Evolutionary conservation across 495 filamentous ascomycete genomes (phyloP), one percentile per base, ranked within the genome.

Genomic region (Penicillium odoratum): DNA sequence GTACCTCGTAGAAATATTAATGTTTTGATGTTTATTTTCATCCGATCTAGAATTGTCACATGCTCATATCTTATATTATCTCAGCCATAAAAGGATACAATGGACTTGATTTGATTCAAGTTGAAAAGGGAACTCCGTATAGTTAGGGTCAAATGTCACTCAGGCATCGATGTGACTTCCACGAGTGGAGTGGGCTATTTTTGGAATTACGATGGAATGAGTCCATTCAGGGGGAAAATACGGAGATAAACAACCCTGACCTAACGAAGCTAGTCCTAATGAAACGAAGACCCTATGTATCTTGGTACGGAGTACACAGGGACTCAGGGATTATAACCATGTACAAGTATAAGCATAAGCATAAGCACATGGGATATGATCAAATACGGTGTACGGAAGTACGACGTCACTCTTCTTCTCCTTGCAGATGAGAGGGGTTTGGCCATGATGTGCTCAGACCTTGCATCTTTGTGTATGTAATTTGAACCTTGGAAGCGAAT

Each of bases 321-420:
- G 21, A 21, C 21, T 21, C 21, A 21, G 21, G 21, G 21, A 21
- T 21, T 21, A 21, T 21, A 21, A 21, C 2, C 21, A 21, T 21
- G 21, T 21, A 21, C 21, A 21, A 21, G 21, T 2, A 21, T 21
- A 21, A 21, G 21, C 21, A 21, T 21, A 21, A 21, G 21, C 21
- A 21, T 21, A 21, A 21, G 21, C 21, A 21, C 21, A 21, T 16
- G 18, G 6, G 30, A 21, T 8, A 45, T 57, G 9, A 11, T 29
- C 28, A 29, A 4, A 47, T 47, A 47, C 45, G 28, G 45, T 26
- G 45, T 47, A 47, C 45, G 45, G 18, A 29, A 28, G 28, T 46
- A 46, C 51, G 51, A 62, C 60, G 60, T 62, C 60, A 62, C 56
- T 3, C 8, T 26, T 33, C 53, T 55, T 10, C 47, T 51, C 60